A percentile compares a stretch with the other conserved stretches of the same genome.
These are phyloP conservation scores for Globisporangium megalacanthum DNA, from an alignment of 352 stramenopile genomes.

Conservation along the genomic window DNA sequence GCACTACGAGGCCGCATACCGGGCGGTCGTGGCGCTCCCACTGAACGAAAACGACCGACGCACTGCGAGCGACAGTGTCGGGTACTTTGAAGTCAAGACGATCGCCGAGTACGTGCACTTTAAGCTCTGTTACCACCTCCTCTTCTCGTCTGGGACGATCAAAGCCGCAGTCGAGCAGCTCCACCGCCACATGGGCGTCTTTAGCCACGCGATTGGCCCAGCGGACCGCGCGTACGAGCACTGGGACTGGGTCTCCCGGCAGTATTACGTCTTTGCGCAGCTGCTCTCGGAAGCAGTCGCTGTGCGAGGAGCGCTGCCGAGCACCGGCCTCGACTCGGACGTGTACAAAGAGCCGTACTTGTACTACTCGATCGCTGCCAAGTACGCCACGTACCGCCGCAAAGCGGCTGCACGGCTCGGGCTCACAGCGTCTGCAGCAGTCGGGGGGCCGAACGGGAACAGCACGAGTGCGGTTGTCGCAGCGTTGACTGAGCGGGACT, in stretches of 20 bases:
- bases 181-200: constrained; percentile 73
- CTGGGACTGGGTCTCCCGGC: constrained; percentile 78
- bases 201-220: constrained; percentile 43
- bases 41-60: constrained; percentile 37
- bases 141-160: constrained; percentile 82
- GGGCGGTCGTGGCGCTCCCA: constrained; percentile 49
- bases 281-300: constrained; percentile 66
- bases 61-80: constrained; percentile 20
- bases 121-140: constrained; percentile 85
- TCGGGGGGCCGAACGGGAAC: background rate
- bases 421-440: constrained; percentile 18
- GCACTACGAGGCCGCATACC: constrained; percentile 82
- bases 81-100: constrained; percentile 65
- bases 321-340: constrained; percentile 60
- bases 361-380: constrained; percentile 80
- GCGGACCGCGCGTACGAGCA: constrained; percentile 68
- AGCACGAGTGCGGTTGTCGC: background rate
- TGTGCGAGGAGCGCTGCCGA: constrained; percentile 51
- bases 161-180: constrained; percentile 83
- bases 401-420: constrained; percentile 60
- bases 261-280: constrained; percentile 87
- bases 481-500: constrained; percentile 37
- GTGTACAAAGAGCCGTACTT: constrained; percentile 87
- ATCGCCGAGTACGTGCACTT: constrained; percentile 87
- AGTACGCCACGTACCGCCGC: constrained; percentile 74